These are phyloP conservation scores for Cladophialophora psammophila DNA, from an alignment of 2,329 filamentous ascomycete genomes.

Conservation along the genomic window DNA sequence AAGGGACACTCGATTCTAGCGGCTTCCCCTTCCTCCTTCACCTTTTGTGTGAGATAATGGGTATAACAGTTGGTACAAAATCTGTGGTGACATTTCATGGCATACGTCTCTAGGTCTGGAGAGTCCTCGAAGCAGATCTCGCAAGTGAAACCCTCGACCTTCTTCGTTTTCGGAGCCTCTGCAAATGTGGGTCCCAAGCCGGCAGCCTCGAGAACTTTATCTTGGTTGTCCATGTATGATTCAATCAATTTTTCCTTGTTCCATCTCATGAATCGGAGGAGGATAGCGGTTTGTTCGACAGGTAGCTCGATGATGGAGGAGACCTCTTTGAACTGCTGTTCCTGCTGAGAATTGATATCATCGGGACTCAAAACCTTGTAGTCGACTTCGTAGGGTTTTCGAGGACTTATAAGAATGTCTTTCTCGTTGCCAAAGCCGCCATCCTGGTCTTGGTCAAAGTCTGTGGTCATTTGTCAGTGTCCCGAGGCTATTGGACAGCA, in stretches of 20 bases:
- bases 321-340: slow-evolving; percentile 85
- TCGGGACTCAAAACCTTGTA: slow-evolving; percentile 80
- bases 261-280: slow-evolving; percentile 89
- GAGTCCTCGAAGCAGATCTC: slow-evolving; percentile 97
- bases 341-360: slow-evolving; percentile 86
- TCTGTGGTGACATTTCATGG: slow-evolving; percentile 92
- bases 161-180: slow-evolving; percentile 71
- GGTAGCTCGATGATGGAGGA: slow-evolving; percentile 89
- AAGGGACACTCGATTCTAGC: slow-evolving; percentile 93
- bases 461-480: slow-evolving; percentile 46
- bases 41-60: slow-evolving; percentile 91
- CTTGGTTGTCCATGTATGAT: slow-evolving; percentile 89
- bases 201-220: slow-evolving; percentile 80
- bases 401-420: slow-evolving; percentile 74
- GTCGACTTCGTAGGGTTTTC: slow-evolving; percentile 80
- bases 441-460: slow-evolving; percentile 66
- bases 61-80: slow-evolving; percentile 93
- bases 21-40: slow-evolving; percentile 92
- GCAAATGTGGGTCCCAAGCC: slow-evolving; percentile 74
- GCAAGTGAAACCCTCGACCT: slow-evolving; percentile 79
- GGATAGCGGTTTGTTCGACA: slow-evolving; percentile 87
- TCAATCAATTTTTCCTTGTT: slow-evolving; percentile 96
- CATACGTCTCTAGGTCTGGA: slow-evolving; percentile 78
- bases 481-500: background rate
- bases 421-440: slow-evolving; percentile 71